These are phyloP conservation scores for Phallus indusiatus DNA, from an alignment of 768 basidiomycete genomes.

Conservation along the genomic window DNA sequence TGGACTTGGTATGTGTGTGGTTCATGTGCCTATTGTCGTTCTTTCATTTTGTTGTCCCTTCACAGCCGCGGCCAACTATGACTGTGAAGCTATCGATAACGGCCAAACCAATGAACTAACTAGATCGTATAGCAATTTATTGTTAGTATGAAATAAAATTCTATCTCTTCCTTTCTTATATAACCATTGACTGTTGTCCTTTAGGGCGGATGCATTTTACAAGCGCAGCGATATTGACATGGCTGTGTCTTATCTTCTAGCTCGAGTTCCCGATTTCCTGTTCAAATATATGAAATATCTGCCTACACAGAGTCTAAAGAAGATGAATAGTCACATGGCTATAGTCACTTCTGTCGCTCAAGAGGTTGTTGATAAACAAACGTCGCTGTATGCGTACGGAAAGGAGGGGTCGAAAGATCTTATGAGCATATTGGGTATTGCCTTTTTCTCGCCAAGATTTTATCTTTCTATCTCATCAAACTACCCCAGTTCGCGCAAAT, in stretches of 20 bases:
- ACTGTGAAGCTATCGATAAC: constrained; percentile 15
- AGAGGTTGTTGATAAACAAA: constrained; percentile 18
- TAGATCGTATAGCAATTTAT: not conserved
- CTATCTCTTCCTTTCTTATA: not conserved
- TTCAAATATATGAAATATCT: constrained; percentile 21
- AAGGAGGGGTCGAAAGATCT: constrained; percentile 22
- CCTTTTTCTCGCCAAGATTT: not conserved
- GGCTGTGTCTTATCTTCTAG: too few relatives aligned
- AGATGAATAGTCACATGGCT: constrained; percentile 18
- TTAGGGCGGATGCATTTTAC: not conserved
- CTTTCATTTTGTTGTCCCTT: not conserved
- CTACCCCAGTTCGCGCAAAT: constrained; percentile 21
- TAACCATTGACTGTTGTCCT: too few relatives aligned
- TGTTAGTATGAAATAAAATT: too few relatives aligned
- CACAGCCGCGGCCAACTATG: constrained; percentile 16
- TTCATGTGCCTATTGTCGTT: not conserved
- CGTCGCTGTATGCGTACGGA: constrained; percentile 10
- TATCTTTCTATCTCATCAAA: not conserved
- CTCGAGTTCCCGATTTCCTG: constrained; percentile 18
- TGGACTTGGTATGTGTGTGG: constrained; percentile 30
- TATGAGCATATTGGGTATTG: constrained; percentile 23
- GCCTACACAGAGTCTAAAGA: constrained; percentile 20
- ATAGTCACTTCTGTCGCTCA: constrained; percentile 17
- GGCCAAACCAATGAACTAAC: not conserved
- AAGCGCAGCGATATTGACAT: not conserved